phyloP scores from a whole-genome alignment of 2,329 filamentous ascomycete genomes.

The Colletotrichum sp. region DNA sequence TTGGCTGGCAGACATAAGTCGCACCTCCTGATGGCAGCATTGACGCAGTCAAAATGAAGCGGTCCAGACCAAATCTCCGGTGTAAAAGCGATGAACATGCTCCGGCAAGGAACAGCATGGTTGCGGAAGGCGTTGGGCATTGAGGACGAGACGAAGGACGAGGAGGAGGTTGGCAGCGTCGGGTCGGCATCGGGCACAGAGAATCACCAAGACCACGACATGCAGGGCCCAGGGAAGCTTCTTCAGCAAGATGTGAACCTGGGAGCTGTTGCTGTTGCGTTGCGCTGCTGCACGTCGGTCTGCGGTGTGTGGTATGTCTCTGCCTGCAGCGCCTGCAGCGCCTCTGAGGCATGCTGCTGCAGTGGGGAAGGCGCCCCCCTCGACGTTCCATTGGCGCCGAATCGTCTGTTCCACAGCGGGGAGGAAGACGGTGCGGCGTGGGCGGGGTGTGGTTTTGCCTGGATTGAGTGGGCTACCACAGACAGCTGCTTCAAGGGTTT shows the following conservation, averaged over 20 bases:
- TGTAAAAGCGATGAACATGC: slow-evolving; percentile 12
- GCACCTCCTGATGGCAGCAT: background rate
- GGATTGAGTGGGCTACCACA: background rate
- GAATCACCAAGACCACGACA: background rate
- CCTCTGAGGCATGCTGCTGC: background rate
- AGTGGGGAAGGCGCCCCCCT: background rate
- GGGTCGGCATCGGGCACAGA: slow-evolving; percentile 4
- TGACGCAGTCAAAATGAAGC: background rate
- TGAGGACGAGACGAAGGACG: slow-evolving; percentile 3
- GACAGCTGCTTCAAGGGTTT: background rate
- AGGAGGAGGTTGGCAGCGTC: slow-evolving; percentile 1
- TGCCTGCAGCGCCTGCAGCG: slow-evolving; percentile 6
- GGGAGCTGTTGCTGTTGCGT: background rate
- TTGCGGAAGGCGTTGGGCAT: background rate
- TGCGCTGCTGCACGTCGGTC: background rate
- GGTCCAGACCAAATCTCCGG: slow-evolving; percentile 12
- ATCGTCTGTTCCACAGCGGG: slow-evolving; percentile 17
- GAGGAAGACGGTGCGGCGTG: background rate
- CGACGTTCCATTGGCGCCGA: slow-evolving; percentile 10
- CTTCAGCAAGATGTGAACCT: slow-evolving; percentile 3
- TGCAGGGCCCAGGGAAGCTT: slow-evolving; percentile 12
- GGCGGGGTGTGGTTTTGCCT: background rate
- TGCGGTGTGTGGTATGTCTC: background rate
- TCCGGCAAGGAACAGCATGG: slow-evolving; percentile 13
- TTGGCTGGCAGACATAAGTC: background rate